Base-by-base conservation (phyloP, 2,329 filamentous ascomycete species). In the Gnomoniopsis sp. region DNA sequence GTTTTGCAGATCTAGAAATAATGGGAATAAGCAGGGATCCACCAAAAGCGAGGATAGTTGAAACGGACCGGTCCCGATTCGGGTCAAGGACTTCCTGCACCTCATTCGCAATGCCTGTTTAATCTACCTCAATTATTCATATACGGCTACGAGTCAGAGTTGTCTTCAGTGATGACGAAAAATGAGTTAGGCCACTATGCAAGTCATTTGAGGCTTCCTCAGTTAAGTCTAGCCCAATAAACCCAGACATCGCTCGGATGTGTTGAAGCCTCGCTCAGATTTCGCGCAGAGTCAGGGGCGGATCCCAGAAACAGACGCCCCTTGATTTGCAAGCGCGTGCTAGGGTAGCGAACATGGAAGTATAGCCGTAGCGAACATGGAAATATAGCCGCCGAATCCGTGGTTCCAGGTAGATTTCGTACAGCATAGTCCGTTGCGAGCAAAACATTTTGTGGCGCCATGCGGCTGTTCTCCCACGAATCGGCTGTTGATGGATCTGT, bases 331-430 rank as follows among this genome's bases (percentile, higher is more conserved):
- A 23, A 43, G 21, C 33, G 21, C 49, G 6, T 33, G 22, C 49
- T 51, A 30, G 33, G 38, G 36, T 12, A 38, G 49, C 33, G 15
- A 51, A 51, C 14, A 8, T 30, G 26, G 26, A 30, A 30, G 26
- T 30, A 30, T 8, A 30, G 26, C 26, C 26, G 36, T 41, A 23
- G 15, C 17, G 17, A 30, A 55, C 30, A 36, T 46, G 53, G 53
- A 41, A 26, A 22, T 38, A 41, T n/a, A 53, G 46, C 56, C 56
- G 34, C 53, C 57, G 46, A 58, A 33, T 19, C 8, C 46, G 57
- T 51, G 51, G 57, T 58, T 41, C 44, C 46, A 53, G 46, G 48
- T 58, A 58, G 38, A 58, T 46, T 58, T 10, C 11, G 17, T 36
- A 41, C 50, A 43, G 36, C 14, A n/a, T 50, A 46, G 26, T 19